Percentiles rank a stretch among this genome's conserved stretches.
These are phyloP conservation scores for Patellifolia procumbens DNA, from an alignment of 179 eudicot genomes.

Conservation along the genomic window DNA sequence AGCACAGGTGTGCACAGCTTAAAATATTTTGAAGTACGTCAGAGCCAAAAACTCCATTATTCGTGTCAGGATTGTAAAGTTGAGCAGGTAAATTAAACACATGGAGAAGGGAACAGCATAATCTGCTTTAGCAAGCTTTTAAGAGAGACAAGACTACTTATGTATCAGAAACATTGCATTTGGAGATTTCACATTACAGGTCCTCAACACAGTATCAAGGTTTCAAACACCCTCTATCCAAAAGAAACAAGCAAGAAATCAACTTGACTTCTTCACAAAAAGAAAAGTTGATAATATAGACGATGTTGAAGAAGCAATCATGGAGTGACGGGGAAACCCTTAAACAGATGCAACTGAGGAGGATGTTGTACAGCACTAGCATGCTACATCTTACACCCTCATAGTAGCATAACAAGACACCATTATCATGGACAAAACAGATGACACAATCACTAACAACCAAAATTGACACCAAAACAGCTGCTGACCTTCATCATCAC, in stretches of 20 bases:
- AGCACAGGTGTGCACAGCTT: not conserved
- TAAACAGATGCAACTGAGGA: not conserved
- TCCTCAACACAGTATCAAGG: not conserved
- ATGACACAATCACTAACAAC: not conserved
- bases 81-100: not conserved
- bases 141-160: not conserved
- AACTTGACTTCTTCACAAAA: not conserved
- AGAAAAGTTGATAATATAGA: not conserved
- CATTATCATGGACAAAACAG: not conserved
- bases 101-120: not conserved
- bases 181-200: not conserved
- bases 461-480: not conserved
- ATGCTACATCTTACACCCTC: not conserved
- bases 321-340: not conserved
- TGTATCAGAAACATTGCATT: not conserved
- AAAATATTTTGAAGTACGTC: not conserved
- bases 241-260: not conserved
- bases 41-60: not conserved
- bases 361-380: not conserved
- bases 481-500: not conserved
- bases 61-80: not conserved
- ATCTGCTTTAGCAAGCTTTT: not conserved
- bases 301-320: too few species aligned
- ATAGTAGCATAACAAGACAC: not conserved
- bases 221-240: not conserved